phyloP scores from a whole-genome alignment of 192 early-diverging fungal genomes.

The Gonapodya sp. region DNA sequence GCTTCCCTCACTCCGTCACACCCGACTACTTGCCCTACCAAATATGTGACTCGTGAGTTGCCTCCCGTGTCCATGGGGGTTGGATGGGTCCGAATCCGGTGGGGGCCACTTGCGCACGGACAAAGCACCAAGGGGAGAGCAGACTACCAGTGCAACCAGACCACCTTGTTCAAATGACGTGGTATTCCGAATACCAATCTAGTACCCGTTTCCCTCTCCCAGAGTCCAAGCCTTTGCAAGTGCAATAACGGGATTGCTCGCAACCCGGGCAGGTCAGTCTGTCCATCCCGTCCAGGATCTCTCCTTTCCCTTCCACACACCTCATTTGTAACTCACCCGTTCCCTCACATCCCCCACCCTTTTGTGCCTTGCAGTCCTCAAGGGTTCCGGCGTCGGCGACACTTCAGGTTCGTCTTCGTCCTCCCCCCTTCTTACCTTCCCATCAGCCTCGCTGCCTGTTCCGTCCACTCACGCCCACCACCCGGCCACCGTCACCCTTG shows the following conservation, averaged over 20 bases:
- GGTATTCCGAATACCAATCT: too few relatives aligned
- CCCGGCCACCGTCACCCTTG: too few relatives aligned
- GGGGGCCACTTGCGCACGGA: too few relatives aligned
- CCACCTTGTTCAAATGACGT: too few relatives aligned
- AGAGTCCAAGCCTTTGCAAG: conserved; percentile 13
- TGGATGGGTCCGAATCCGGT: neutral
- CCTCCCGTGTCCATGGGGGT: conserved; percentile 18
- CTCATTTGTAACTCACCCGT: too few relatives aligned
- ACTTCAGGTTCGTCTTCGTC: neutral
- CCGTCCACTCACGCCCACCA: too few relatives aligned
- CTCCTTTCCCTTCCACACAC: too few relatives aligned
- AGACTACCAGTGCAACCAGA: too few relatives aligned
- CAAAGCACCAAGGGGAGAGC: too few relatives aligned
- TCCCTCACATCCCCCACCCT: neutral
- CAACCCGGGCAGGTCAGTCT: conserved; percentile 15
- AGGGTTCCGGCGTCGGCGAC: conserved; percentile 25
- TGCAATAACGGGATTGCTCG: conserved; percentile 20
- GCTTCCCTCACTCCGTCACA: conserved; percentile 23
- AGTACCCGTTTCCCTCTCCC: conserved; percentile 16
- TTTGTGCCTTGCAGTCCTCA: conserved; percentile 12
- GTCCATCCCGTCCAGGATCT: too few relatives aligned
- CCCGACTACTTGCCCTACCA: conserved; percentile 30
- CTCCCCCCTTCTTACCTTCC: too few relatives aligned
- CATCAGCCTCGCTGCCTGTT: too few relatives aligned
- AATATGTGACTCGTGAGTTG: conserved; percentile 23